Evolutionary conservation across 495 filamentous ascomycete species (phyloP).

Genomic region (Penicillium cinerascens): DNA sequence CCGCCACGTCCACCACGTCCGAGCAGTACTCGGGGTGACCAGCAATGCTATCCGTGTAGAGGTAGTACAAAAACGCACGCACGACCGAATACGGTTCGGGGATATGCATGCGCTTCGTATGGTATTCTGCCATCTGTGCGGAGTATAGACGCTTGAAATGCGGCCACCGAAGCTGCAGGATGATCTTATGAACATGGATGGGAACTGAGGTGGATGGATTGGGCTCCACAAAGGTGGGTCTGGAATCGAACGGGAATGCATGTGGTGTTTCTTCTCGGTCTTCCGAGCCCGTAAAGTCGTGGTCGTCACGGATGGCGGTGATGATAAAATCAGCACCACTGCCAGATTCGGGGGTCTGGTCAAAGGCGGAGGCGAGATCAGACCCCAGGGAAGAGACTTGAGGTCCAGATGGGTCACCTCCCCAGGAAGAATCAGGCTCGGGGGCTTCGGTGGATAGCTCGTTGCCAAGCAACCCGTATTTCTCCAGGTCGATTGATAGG

Average conservation of each 20-base stretch:
- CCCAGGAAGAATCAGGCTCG: slow-evolving; percentile 52
- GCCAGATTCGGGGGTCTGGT: slow-evolving; percentile 69
- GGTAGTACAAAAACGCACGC: slow-evolving; percentile 89
- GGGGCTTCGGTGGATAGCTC: slow-evolving; percentile 58
- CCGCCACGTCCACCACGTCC: slow-evolving; percentile 82
- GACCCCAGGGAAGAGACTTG: slow-evolving; percentile 64
- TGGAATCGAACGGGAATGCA: slow-evolving; percentile 33
- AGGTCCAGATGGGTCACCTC: slow-evolving; percentile 46
- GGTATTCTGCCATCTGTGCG: slow-evolving; percentile 93
- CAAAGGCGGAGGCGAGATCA: slow-evolving; percentile 82
- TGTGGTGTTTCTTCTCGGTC: slow-evolving; percentile 45
- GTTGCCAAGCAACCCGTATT: slow-evolving; percentile 84
- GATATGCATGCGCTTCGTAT: slow-evolving; percentile 94
- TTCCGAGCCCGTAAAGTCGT: slow-evolving; percentile 51
- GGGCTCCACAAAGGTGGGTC: slow-evolving; percentile 59
- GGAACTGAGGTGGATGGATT: slow-evolving; percentile 69
- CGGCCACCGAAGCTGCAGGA: slow-evolving; percentile 91
- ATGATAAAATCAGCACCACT: slow-evolving; percentile 83
- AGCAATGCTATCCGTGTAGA: slow-evolving; percentile 92
- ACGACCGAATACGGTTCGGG: slow-evolving; percentile 94
- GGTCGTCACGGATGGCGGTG: slow-evolving; percentile 71
- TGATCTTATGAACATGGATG: slow-evolving; percentile 87
- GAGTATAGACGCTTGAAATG: slow-evolving; percentile 90
- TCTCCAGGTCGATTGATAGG: slow-evolving; percentile 80
- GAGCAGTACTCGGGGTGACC: slow-evolving; percentile 58